These are phyloP conservation scores for Beta vulgaris DNA, from an alignment of 148 eudicot species.

Conservation along the genomic window DNA sequence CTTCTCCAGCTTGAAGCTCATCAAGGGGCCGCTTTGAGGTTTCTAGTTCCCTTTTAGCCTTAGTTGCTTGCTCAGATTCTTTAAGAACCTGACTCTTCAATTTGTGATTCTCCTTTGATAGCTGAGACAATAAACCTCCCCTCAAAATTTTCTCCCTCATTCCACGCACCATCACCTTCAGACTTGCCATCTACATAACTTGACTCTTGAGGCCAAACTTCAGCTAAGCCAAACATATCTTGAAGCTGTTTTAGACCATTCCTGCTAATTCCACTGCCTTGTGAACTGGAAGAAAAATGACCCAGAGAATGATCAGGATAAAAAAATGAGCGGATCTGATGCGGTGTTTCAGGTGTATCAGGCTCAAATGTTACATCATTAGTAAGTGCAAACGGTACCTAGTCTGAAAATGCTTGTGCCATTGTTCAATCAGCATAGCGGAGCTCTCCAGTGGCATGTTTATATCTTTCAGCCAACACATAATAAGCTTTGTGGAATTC, in stretches of 20 bases:
- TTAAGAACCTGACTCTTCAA: constrained; percentile 38
- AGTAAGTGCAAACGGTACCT: constrained; percentile 48
- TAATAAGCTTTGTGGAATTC: constrained; percentile 97
- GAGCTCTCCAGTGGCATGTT: constrained; percentile 97
- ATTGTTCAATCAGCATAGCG: constrained; percentile 84
- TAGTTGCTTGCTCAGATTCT: constrained; percentile 56
- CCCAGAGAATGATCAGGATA: constrained; percentile 40
- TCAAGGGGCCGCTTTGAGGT: constrained; percentile 51
- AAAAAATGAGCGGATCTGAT: constrained; percentile 40
- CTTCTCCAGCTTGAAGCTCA: constrained; percentile 56
- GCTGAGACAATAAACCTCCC: constrained; percentile 30
- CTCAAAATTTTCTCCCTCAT: constrained; percentile 23
- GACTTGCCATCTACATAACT: constrained; percentile 27
- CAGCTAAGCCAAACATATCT: constrained; percentile 52
- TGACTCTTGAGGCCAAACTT: constrained; percentile 26
- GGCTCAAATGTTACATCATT: constrained; percentile 71
- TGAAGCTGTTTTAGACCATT: constrained; percentile 67
- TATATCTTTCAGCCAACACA: constrained; percentile 90
- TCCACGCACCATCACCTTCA: constrained; percentile 17
- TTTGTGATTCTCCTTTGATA: constrained; percentile 45
- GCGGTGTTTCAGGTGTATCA: constrained; percentile 43
- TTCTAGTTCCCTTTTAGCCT: constrained; percentile 56
- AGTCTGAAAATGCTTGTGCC: constrained; percentile 80
- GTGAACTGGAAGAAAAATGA: constrained; percentile 25
- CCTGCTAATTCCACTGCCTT: constrained; percentile 29